These are phyloP conservation scores for Boechera stricta DNA, from an alignment of 345 rosid genomes.

Conservation along the genomic window DNA sequence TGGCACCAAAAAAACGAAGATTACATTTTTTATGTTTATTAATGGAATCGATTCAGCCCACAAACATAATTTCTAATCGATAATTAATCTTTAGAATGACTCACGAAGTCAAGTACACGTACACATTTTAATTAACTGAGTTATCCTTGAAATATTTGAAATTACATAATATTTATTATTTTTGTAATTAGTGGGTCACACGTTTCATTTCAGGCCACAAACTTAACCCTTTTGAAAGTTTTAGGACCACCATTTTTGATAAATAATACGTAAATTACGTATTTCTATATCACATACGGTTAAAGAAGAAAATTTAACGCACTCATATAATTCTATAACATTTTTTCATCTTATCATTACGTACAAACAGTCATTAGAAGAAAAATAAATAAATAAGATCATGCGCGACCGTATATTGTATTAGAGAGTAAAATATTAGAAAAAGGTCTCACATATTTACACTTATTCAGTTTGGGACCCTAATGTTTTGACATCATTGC, in stretches of 20 bases:
- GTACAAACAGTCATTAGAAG: background rate
- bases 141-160: conserved; percentile 17
- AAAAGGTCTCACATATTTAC: conserved; percentile 12
- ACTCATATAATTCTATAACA: conserved; percentile 32
- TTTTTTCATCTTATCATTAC: conserved; percentile 1
- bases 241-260: conserved; percentile 12
- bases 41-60: conserved; percentile 44
- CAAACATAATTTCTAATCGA: conserved; percentile 12
- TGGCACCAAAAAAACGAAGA: conserved; percentile 5
- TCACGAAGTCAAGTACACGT: conserved; percentile 41
- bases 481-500: conserved; percentile 39
- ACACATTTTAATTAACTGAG: conserved; percentile 31
- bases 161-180: conserved; percentile 25
- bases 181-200: conserved; percentile 43
- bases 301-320: conserved; percentile 33
- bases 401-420: conserved; percentile 41
- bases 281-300: conserved; percentile 27
- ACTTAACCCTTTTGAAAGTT: conserved; percentile 15
- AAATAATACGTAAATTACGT: background rate
- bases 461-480: conserved; percentile 41
- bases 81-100: conserved; percentile 35
- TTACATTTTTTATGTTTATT: conserved; percentile 5
- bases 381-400: conserved; percentile 10
- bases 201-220: conserved; percentile 43
- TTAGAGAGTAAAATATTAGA: background rate